phyloP scores from a whole-genome alignment of 2,329 filamentous ascomycete species.

The Exophiala mesophila region DNA sequence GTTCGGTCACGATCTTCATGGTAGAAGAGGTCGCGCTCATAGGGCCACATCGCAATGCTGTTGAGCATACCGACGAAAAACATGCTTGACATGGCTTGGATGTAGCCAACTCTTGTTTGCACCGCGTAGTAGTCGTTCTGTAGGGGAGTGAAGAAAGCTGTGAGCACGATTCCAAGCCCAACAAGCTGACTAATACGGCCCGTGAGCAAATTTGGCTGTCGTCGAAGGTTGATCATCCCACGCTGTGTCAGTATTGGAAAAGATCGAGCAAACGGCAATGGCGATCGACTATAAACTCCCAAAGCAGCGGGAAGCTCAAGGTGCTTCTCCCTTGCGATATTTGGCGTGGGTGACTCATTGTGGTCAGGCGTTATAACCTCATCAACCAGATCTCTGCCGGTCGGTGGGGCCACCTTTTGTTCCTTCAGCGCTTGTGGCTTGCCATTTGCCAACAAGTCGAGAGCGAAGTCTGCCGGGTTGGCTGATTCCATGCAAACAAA shows the following conservation, averaged over 20 bases:
- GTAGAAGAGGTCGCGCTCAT: slow-evolving; percentile 70
- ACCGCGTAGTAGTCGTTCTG: slow-evolving; percentile 64
- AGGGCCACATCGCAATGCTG: slow-evolving; percentile 69
- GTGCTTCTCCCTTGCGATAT: slow-evolving; percentile 1
- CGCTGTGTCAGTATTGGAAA: slow-evolving; percentile 65
- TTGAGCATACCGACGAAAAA: slow-evolving; percentile 76
- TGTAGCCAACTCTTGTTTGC: slow-evolving; percentile 68
- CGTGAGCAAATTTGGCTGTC: slow-evolving; percentile 60
- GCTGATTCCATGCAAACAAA: slow-evolving; percentile 62
- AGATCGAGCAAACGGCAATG: slow-evolving; percentile 57
- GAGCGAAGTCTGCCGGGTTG: slow-evolving; percentile 77
- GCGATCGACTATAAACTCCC: slow-evolving; percentile 61
- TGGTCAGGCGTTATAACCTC: not conserved
- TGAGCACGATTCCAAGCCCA: slow-evolving; percentile 58
- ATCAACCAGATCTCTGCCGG: not conserved
- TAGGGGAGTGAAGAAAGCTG: slow-evolving; percentile 67
- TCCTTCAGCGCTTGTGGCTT: slow-evolving; percentile 1
- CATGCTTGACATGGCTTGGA: slow-evolving; percentile 65
- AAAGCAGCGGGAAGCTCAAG: slow-evolving; percentile 57
- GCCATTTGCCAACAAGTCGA: slow-evolving; percentile 63
- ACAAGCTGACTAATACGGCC: slow-evolving; percentile 64
- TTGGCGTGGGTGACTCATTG: not conserved
- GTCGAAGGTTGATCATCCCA: slow-evolving; percentile 63
- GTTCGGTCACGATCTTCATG: slow-evolving; percentile 69
- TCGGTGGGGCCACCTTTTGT: not conserved